phyloP scores from a whole-genome alignment of 1,284 basidiomycete genomes.

The Austroboletus novae-zelandiae region DNA sequence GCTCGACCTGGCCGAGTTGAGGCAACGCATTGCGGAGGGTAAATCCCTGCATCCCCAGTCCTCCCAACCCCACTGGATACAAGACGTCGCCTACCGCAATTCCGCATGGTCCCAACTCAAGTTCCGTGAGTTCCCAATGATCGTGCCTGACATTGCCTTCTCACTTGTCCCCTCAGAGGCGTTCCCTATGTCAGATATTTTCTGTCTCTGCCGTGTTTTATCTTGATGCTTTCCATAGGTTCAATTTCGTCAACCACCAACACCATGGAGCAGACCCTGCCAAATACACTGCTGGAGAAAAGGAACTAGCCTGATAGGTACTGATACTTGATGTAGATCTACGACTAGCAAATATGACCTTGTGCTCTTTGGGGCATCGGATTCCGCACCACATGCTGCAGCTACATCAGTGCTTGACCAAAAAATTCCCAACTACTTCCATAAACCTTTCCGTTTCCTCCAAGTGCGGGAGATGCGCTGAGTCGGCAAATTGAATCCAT shows the following conservation, averaged over 20 bases:
- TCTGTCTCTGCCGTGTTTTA: background rate
- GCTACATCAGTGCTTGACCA: constrained; percentile 15
- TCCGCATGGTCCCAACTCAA: constrained; percentile 92
- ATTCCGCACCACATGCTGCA: background rate
- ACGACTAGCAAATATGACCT: background rate
- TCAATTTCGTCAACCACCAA: constrained; percentile 90
- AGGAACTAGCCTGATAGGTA: constrained; percentile 26
- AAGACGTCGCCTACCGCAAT: constrained; percentile 87
- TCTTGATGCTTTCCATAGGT: constrained; percentile 48
- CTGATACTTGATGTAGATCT: constrained; percentile 6
- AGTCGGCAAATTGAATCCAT: constrained; percentile 47
- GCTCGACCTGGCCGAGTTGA: constrained; percentile 75
- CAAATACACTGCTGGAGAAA: constrained; percentile 62
- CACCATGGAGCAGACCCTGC: constrained; percentile 82
- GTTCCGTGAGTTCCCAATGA: constrained; percentile 62
- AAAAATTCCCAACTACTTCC: constrained; percentile 38
- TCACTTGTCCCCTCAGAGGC: constrained; percentile 40
- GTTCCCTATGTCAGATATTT: constrained; percentile 60
- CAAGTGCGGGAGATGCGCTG: constrained; percentile 44
- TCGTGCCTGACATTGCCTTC: background rate
- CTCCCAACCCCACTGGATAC: constrained; percentile 83
- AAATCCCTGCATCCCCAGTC: constrained; percentile 85
- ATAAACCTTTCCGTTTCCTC: constrained; percentile 49
- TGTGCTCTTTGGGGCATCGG: background rate
- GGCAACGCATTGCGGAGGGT: constrained; percentile 67